A percentile compares a stretch with the other conserved stretches of the same genome.
These are phyloP conservation scores for Flaveria trinervia DNA, from an alignment of 129 eudicot genomes.

Conservation along the genomic window DNA sequence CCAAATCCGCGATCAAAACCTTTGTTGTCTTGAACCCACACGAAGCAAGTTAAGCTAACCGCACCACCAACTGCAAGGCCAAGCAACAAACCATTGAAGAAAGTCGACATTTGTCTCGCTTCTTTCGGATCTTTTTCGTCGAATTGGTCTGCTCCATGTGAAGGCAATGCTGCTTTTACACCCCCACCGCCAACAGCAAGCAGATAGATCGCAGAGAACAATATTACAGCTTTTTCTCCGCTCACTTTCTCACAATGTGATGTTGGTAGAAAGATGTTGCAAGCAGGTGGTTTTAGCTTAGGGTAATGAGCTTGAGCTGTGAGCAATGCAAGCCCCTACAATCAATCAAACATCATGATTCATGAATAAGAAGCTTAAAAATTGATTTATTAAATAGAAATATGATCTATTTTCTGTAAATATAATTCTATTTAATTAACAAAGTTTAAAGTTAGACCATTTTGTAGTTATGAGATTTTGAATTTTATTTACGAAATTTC, in stretches of 20 bases:
- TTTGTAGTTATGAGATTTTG: too few relatives aligned
- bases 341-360: not conserved
- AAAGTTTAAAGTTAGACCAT: too few relatives aligned
- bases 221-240: conserved; percentile 50
- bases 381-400: not conserved
- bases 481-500: too few relatives aligned
- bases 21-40: conserved; percentile 65
- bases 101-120: conserved; percentile 53
- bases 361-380: not conserved
- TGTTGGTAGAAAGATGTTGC: conserved; percentile 49
- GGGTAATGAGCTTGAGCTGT: conserved; percentile 75
- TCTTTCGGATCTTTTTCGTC: conserved; percentile 63
- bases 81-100: conserved; percentile 58
- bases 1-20: conserved; percentile 69
- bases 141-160: conserved; percentile 80
- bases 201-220: conserved; percentile 52
- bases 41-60: conserved; percentile 48
- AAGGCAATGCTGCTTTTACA: conserved; percentile 60
- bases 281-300: conserved; percentile 51
- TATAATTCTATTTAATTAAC: too few relatives aligned
- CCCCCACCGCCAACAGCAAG: conserved; percentile 59
- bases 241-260: conserved; percentile 46
- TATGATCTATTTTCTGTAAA: too few relatives aligned
- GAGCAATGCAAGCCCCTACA: conserved; percentile 60
- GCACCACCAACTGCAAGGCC: conserved; percentile 45